Evolutionary conservation across 768 basidiomycete genomes (phyloP).

Genomic region (Lactarius sp.): DNA sequence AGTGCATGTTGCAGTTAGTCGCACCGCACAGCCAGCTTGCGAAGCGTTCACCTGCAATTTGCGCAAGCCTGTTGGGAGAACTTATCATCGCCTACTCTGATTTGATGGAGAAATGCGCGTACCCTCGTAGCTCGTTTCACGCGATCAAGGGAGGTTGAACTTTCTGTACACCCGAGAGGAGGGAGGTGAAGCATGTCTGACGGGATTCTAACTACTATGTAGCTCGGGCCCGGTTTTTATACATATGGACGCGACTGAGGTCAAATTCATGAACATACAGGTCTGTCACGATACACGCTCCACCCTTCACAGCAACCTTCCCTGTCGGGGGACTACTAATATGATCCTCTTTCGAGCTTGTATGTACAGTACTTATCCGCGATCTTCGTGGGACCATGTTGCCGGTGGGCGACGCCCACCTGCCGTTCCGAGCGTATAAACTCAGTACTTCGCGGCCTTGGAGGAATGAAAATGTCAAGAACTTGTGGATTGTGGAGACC

Average conservation of each 20-base stretch:
- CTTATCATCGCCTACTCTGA: background rate
- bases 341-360: background rate
- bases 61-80: constrained; percentile 46
- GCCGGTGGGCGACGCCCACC: constrained; percentile 2
- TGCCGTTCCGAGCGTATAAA: constrained; percentile 2
- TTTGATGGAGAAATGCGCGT: background rate
- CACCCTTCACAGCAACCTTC: background rate
- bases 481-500: background rate
- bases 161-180: background rate
- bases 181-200: background rate
- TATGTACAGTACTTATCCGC: background rate
- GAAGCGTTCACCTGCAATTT: constrained; percentile 46
- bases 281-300: background rate
- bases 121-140: constrained; percentile 20
- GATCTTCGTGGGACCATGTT: background rate
- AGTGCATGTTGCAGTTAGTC: constrained; percentile 20
- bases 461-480: background rate
- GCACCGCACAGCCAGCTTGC: constrained; percentile 19
- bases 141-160: constrained; percentile 9
- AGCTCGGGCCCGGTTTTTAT: background rate
- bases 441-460: background rate
- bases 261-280: background rate
- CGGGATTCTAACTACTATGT: background rate
- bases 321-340: background rate
- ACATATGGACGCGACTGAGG: background rate